These are phyloP conservation scores for Dunaliella primolecta DNA, from an alignment of 139 green algal genomes.

Conservation along the genomic window DNA sequence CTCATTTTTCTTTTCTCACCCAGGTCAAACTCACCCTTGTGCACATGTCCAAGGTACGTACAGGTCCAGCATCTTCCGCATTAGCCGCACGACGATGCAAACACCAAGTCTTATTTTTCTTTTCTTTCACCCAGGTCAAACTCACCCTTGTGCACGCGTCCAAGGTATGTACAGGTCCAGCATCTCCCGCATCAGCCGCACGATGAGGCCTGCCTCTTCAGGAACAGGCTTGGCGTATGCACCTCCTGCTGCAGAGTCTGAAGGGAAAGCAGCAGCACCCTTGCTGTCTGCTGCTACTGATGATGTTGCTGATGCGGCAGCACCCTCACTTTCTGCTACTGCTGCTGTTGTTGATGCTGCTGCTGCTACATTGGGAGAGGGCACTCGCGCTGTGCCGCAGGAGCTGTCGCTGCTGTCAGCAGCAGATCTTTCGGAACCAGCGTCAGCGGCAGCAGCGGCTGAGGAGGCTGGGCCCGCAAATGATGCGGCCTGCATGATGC, in stretches of 20 bases:
- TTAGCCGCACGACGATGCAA: not conserved
- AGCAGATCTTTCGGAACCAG: not conserved
- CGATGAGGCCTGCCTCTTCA: not conserved
- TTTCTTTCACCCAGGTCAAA: not conserved
- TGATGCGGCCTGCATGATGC: not conserved
- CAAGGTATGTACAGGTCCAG: not conserved
- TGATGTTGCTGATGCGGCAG: not conserved
- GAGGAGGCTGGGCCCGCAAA: no score
- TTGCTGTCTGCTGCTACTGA: not conserved
- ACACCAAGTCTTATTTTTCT: not conserved
- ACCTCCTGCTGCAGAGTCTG: not conserved
- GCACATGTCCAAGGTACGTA: not conserved
- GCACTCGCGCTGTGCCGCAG: not conserved
- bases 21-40: no score
- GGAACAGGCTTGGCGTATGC: not conserved
- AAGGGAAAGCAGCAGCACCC: not conserved
- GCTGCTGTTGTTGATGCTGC: not conserved
- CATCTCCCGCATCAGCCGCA: not conserved
- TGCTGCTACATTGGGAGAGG: not conserved
- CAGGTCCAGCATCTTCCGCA: not conserved
- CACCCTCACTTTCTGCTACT: not conserved
- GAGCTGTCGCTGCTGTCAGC: not conserved
- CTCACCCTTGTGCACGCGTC: not conserved
- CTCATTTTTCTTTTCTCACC: no score
- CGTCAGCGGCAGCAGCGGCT: no score